A percentile compares a stretch with the other conserved stretches of the same genome.
Evolutionary conservation across 805 yeast species (phyloP).

Genomic region (Myxozyma nipponensis): DNA sequence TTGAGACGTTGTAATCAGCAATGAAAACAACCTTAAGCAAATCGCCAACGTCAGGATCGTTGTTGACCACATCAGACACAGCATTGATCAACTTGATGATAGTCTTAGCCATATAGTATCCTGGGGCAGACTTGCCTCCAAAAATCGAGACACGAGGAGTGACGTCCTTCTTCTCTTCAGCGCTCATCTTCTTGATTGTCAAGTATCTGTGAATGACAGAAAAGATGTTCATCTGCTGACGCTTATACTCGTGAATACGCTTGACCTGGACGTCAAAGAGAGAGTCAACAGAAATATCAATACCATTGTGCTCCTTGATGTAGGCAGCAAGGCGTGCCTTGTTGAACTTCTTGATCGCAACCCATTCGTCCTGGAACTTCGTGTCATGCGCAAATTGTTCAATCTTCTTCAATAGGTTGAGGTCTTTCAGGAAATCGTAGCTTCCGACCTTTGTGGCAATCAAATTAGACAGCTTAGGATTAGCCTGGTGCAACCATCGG

Average conservation of each 20-base stretch:
- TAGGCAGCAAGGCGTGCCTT: constrained; percentile 63
- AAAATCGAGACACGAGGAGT: constrained; percentile 75
- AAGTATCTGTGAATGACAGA: constrained; percentile 84
- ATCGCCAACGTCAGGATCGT: constrained; percentile 68
- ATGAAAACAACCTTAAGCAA: constrained; percentile 80
- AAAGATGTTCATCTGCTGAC: constrained; percentile 89
- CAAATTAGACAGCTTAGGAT: constrained; percentile 71
- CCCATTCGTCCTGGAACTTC: constrained; percentile 68
- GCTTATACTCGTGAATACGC: constrained; percentile 92
- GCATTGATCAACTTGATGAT: constrained; percentile 81
- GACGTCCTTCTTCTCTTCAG: constrained; percentile 57
- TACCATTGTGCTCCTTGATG: constrained; percentile 59
- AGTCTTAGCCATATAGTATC: constrained; percentile 90
- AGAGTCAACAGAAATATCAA: constrained; percentile 66
- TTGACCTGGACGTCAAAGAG: constrained; percentile 90
- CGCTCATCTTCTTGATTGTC: constrained; percentile 63
- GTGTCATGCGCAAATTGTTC: constrained; percentile 65
- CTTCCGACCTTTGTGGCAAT: constrained; percentile 69
- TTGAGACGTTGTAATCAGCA: constrained; percentile 91
- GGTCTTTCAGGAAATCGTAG: constrained; percentile 63
- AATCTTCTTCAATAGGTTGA: constrained; percentile 62
- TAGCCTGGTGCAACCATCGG: constrained; percentile 93
- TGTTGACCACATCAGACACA: constrained; percentile 76
- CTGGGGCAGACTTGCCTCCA: constrained; percentile 98
- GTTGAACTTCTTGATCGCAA: constrained; percentile 61